Conservation (phyloP, 345 rosid genomes). For the Sonneratia alba region DNA sequence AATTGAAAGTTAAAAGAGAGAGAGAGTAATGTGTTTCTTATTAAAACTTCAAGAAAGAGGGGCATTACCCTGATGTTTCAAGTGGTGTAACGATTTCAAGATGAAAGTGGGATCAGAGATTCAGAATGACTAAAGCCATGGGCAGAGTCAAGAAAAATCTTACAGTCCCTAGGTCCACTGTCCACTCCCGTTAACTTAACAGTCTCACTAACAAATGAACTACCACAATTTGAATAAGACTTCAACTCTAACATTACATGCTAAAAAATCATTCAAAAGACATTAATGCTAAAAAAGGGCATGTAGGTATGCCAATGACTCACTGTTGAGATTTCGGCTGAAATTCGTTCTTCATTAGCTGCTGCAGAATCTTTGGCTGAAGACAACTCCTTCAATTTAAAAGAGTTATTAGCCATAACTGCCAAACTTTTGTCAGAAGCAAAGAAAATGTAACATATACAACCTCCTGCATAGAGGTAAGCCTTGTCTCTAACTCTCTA, state of each 20-base stretch:
- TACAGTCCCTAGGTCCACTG: background rate
- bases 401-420: constrained; percentile 15
- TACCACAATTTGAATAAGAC: background rate
- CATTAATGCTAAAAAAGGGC: background rate
- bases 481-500: constrained; percentile 55
- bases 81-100: background rate
- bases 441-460: background rate
- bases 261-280: background rate
- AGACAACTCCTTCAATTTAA: constrained; percentile 45
- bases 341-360: constrained; percentile 55
- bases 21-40: no score
- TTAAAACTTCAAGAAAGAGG: no score
- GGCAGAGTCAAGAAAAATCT: background rate
- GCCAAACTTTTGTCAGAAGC: constrained; percentile 3
- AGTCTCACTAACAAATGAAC: background rate
- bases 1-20: no score
- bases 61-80: background rate
- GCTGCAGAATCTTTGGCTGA: constrained; percentile 60
- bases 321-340: constrained; percentile 79
- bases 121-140: background rate
- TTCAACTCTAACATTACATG: background rate
- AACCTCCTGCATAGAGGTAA: constrained; percentile 61
- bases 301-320: constrained; percentile 18
- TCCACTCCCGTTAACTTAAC: background rate
- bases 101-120: background rate